Evolutionary conservation across 2,329 filamentous ascomycete genomes (phyloP).

Genomic region (Pseudofabraea citricarpa): DNA sequence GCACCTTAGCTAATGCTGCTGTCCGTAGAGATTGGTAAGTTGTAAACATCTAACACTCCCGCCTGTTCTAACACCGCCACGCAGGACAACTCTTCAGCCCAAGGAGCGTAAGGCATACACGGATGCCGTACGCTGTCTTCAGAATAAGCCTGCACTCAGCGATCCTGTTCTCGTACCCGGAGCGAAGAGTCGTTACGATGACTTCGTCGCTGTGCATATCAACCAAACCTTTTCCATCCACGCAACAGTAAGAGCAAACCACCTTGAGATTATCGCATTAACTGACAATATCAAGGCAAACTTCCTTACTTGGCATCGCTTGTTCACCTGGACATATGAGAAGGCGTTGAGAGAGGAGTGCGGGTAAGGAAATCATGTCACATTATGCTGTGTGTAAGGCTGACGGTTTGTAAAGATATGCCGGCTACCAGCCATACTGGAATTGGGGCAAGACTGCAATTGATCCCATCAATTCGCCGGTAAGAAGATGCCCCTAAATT

Average conservation of each 20-base stretch:
- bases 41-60: not conserved
- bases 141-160: slow-evolving; percentile 26
- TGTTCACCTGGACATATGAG: slow-evolving; percentile 35
- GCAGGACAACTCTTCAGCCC: slow-evolving; percentile 12
- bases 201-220: slow-evolving; percentile 30
- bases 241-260: slow-evolving; percentile 3
- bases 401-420: no score
- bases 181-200: slow-evolving; percentile 32
- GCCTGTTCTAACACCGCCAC: not conserved
- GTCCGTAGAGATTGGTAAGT: slow-evolving; percentile 37
- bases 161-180: slow-evolving; percentile 26
- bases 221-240: slow-evolving; percentile 21
- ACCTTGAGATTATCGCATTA: no score
- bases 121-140: slow-evolving; percentile 32
- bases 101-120: slow-evolving; percentile 25
- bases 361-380: slow-evolving; percentile 34
- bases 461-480: slow-evolving; percentile 39
- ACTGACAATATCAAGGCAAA: slow-evolving; percentile 3
- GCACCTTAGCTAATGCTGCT: slow-evolving; percentile 31
- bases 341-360: slow-evolving; percentile 34
- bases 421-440: slow-evolving; percentile 14
- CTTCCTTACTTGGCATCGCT: slow-evolving; percentile 39
- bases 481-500: not conserved
- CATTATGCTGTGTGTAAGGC: no score
- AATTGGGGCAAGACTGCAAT: slow-evolving; percentile 44